Evolutionary conservation across 75 land plant species (phyloP), one percentile per base, ranked within the genome.

Genomic region (Cunninghamia lanceolata): DNA sequence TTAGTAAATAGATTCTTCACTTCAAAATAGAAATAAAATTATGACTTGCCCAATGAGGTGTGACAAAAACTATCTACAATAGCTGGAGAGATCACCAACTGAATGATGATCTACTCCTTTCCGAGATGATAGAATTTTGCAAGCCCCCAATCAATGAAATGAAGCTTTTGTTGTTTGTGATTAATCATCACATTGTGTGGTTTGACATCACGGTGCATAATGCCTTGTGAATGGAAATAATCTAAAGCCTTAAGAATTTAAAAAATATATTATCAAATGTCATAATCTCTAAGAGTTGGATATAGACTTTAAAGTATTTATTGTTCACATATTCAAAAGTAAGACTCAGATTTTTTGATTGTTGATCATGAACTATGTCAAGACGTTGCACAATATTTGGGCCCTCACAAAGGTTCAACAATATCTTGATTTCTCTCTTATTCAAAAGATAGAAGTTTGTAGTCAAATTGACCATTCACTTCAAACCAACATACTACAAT

Each of bases 401-500:
- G 4, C 92, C 93, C 35, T 89, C 93, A 82, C 89, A 90, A 7
- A 92, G 82, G 70, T 92, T 92, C 83, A 90, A 91, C 0, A 92
- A 86, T n/a, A 92, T 92, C 70, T 92, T 92, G 34, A 92, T 88
- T 66, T 92, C 93, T 25, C 93, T 74, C 85, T 92, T 92, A n/a
- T n/a, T n/a, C n/a, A n/a, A n/a, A n/a, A n/a, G n/a, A n/a, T n/a
- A n/a, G n/a, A n/a, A n/a, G n/a, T n/a, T n/a, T n/a, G n/a, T n/a
- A n/a, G n/a, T n/a, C n/a, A n/a, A n/a, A n/a, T n/a, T n/a, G n/a
- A n/a, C 89, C 93, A 47, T 85, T 84, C 30, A 90, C 87, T 82
- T 93, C 94, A 16, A 93, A 91, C 94, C 94, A 93, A 77, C 94
- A 91, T 0, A 93, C 94, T 32, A 88, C 77, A 25, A 59, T 1